Conservation (phyloP, 164 flowering plant species). For the Stephania japonica region DNA sequence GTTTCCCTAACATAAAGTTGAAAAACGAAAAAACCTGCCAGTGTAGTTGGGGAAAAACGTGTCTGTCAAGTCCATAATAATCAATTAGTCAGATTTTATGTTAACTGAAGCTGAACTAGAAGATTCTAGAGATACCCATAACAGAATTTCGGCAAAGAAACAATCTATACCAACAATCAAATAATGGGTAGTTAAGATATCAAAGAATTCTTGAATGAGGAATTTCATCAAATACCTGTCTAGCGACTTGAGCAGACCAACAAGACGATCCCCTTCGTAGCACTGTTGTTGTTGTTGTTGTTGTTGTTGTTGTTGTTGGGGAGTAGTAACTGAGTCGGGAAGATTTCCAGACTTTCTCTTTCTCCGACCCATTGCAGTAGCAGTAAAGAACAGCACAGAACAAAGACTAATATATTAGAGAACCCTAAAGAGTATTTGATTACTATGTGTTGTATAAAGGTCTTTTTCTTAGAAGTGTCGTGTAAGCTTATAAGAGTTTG, state of each 20-base stretch:
- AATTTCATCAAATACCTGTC: constrained; percentile 29
- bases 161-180: background rate
- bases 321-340: background rate
- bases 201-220: background rate
- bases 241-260: constrained; percentile 37
- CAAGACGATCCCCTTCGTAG: constrained; percentile 58
- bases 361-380: constrained; percentile 16
- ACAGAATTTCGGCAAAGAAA: background rate
- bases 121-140: background rate
- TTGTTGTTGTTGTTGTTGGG: constrained; percentile 5
- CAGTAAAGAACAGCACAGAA: background rate
- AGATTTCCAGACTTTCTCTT: constrained; percentile 17
- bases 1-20: too few species aligned
- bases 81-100: background rate
- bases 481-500: too few species aligned
- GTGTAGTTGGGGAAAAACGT: too few species aligned
- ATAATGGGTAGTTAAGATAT: background rate
- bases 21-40: too few species aligned
- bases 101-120: background rate
- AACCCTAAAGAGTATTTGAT: background rate
- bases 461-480: too few species aligned
- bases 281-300: constrained; percentile 12
- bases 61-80: background rate
- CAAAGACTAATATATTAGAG: background rate
- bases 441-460: too few species aligned